A percentile compares a stretch with the other conserved stretches of the same genome.
Evolutionary conservation across 345 rosid genomes (phyloP).

Genomic region (Arabis hirsuta): DNA sequence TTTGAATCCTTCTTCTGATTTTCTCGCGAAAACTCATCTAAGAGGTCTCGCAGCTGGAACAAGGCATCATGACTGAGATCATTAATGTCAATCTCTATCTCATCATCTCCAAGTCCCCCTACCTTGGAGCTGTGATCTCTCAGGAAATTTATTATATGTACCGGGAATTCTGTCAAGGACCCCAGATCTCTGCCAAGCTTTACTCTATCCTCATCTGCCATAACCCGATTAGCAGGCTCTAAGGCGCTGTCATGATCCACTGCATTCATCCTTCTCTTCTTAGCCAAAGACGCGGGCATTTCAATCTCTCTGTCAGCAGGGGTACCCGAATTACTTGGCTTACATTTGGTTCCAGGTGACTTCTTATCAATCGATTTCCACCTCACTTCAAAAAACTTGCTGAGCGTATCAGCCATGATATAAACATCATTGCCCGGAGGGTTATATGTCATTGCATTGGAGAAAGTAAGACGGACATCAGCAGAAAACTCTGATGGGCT

Average conservation of each 20-base stretch:
- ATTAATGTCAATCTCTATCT: conserved; percentile 95
- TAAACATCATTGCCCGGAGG: conserved; percentile 86
- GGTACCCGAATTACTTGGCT: conserved; percentile 51
- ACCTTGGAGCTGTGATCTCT: conserved; percentile 79
- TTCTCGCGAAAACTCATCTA: conserved; percentile 64
- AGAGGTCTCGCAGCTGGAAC: conserved; percentile 67
- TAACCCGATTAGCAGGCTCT: conserved; percentile 75
- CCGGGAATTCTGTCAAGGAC: conserved; percentile 59
- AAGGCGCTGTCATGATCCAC: conserved; percentile 73
- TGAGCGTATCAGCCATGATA: conserved; percentile 64
- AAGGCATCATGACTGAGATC: conserved; percentile 66
- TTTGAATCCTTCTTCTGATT: conserved; percentile 49
- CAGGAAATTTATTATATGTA: conserved; percentile 67
- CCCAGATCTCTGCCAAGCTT: conserved; percentile 84
- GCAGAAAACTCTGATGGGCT: conserved; percentile 79
- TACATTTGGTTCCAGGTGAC: conserved; percentile 50
- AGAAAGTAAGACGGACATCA: conserved; percentile 94
- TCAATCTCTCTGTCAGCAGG: conserved; percentile 50
- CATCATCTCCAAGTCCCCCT: conserved; percentile 76
- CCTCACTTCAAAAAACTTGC: conserved; percentile 70
- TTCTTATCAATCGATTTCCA: conserved; percentile 74
- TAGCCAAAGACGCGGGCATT: conserved; percentile 55
- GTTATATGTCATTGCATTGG: conserved; percentile 86
- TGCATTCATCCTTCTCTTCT: conserved; percentile 60
- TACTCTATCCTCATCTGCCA: conserved; percentile 90